These are phyloP conservation scores for Scorias spongiosa DNA, from an alignment of 2,329 filamentous ascomycete genomes.

Conservation along the genomic window DNA sequence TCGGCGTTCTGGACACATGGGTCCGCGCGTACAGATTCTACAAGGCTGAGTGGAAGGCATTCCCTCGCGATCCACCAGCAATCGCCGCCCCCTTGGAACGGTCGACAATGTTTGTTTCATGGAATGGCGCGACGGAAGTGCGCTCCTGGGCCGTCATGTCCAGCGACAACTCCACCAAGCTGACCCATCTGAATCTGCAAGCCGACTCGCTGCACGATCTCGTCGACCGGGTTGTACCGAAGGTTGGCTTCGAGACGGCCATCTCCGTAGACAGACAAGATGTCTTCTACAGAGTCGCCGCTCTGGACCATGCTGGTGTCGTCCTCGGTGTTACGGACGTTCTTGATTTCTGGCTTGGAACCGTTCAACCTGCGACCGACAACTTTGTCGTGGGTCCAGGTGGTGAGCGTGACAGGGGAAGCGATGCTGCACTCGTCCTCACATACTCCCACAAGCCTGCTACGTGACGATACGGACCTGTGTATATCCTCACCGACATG, in stretches of 20 bases:
- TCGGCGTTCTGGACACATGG: constrained; percentile 11
- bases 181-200: background rate
- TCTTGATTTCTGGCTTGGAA: constrained; percentile 4
- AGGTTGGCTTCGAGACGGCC: constrained; percentile 7
- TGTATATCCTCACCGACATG: no score
- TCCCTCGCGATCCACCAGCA: constrained; percentile 6
- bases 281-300: constrained; percentile 4
- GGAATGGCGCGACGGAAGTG: constrained; percentile 9
- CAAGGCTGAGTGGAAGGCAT: constrained; percentile 19
- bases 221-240: constrained; percentile 1
- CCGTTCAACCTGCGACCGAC: background rate
- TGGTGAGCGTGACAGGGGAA: background rate
- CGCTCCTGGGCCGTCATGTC: constrained; percentile 7
- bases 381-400: background rate
- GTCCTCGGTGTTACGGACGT: constrained; percentile 6
- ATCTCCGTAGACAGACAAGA: constrained; percentile 3
- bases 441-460: background rate
- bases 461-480: no score
- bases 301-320: constrained; percentile 3
- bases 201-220: constrained; percentile 3
- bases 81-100: background rate
- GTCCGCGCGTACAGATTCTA: constrained; percentile 22
- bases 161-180: background rate
- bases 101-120: background rate
- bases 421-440: background rate